Evolutionary conservation across 2,329 filamentous ascomycete genomes (phyloP), one percentile per base, ranked within the genome.

Genomic region (Dendrostoma leiphaemia): DNA sequence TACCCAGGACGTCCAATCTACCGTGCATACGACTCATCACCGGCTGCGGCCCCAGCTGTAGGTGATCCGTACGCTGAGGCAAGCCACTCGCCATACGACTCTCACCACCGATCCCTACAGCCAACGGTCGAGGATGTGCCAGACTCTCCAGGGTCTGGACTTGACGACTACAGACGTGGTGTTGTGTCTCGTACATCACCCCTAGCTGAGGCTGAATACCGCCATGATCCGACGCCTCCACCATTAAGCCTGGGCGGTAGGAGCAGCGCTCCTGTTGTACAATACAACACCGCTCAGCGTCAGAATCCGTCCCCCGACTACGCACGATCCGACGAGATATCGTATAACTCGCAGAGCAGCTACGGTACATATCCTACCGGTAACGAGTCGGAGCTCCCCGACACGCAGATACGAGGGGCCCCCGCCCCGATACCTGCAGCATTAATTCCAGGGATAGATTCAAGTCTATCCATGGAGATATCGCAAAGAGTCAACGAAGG

Each of bases 71-170:
- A 67, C 55, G 38, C 58, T 2, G 74, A 78, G 29, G 64, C 69
- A 1, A 46, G 48, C 8, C 61, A 66, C 57, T 64, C 68, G 26
- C 65, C 65, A 17, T 77, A 74, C 61, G 79, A 78, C 50, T 62
- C 67, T 34, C 76, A 76, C 37, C 70, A 73, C 62, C 74, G 75
- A 54, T 76, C 78, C 1, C 78, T 83, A 80, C 83, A 85, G 61
- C 82, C 80, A 3, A 85, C 79, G 6, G 83, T 84, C 6, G 85
- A 88, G 63, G 84, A 88, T 59, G 82, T 78, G 6, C 83, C 84
- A 4, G 82, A 85, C 46, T 78, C 80, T 1, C 72, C 74, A 1
- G 63, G 65, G 3, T 50, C 64, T 1, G 50, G 56, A 9, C 55
- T 63, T n/a, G 63, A 60, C 6, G 61, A 64, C 1, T 62, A 60